Base-by-base conservation (phyloP, 768 basidiomycete genomes). In the Sarcomyxa edulis region DNA sequence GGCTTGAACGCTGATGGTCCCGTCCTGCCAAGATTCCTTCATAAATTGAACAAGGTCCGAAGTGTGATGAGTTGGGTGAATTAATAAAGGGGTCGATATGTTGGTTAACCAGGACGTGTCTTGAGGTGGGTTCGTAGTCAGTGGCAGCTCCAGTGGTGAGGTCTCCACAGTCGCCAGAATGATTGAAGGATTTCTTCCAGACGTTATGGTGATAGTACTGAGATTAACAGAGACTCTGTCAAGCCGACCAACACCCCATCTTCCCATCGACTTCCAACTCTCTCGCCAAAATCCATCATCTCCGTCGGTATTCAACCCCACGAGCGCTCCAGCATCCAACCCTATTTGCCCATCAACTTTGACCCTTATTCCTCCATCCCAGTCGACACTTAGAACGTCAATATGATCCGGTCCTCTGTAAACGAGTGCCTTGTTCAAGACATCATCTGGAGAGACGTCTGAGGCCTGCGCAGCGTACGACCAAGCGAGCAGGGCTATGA, bases 251-350 rank as follows among this genome's bases (percentile, higher is more conserved):
- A 89, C 69, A 5, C 82, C 75, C 72, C 83, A 80, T 23, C 82
- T 68, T 3, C 84, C 86, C 12, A 87, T 41, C 2, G 71, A 62
- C 57, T 82, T 87, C 79, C 80, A 83, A 21, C 76, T 42, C 31
- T 58, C 58, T n/a, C 52, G 45, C 32, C 78, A 42, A 5, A 76
- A 26, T 21, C 64, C 62, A 39, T 84, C 65, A 14, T 43, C 69
- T 6, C 66, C 58, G 48, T 20, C 63, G 59, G 8, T 59, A 38
- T 74, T 74, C 9, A 84, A 69, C 1, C 74, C 81, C 10, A 84
- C 60, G 14, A 77, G 61, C 7, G 65, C 54, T 2, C 81, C 83
- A 6, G 79, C 84, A 52, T 88, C 76, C n/a, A 89, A 44, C 0
- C 86, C 86, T 11, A 84, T 51, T 33, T 69, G 62, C 4, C 69